Conservation (phyloP, 2,329 filamentous ascomycete genomes). For the Nigrospora osmanthi region DNA sequence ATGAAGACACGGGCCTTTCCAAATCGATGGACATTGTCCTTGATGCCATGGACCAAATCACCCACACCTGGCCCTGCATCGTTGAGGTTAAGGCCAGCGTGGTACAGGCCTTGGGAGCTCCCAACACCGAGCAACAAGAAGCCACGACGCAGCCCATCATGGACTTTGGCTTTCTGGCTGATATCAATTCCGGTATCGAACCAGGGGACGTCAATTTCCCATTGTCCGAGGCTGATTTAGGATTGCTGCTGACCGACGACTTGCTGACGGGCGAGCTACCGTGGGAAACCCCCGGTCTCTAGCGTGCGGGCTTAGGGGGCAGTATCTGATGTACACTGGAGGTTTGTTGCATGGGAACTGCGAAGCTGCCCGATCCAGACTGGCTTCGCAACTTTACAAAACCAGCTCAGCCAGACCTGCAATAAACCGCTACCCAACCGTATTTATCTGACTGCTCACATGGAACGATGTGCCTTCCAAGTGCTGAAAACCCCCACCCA, state of each 20-base stretch:
- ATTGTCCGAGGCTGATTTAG: constrained; percentile 5
- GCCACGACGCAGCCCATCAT: constrained; percentile 10
- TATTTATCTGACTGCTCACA: no score
- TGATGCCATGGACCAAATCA: constrained; percentile 42
- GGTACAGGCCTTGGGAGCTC: constrained; percentile 8
- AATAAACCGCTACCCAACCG: no score
- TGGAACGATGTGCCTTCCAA: no score
- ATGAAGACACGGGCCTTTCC: constrained; percentile 37
- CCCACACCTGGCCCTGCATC: constrained; percentile 39
- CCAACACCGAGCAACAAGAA: constrained; percentile 2
- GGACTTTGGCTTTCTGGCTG: constrained; percentile 14
- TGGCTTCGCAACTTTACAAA: no score
- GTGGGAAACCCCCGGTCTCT: not conserved
- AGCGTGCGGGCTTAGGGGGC: no score
- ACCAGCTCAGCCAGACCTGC: no score
- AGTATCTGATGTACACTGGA: no score
- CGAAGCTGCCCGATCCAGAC: no score
- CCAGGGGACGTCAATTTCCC: not conserved
- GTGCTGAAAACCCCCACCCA: no score
- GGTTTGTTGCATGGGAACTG: no score
- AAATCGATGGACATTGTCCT: constrained; percentile 38
- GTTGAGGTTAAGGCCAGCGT: constrained; percentile 30
- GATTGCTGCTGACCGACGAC: constrained; percentile 2
- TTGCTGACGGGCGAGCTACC: constrained; percentile 1
- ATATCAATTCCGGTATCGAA: not conserved